phyloP scores from a whole-genome alignment of 2,329 filamentous ascomycete species.

The Epichloe sp. region DNA sequence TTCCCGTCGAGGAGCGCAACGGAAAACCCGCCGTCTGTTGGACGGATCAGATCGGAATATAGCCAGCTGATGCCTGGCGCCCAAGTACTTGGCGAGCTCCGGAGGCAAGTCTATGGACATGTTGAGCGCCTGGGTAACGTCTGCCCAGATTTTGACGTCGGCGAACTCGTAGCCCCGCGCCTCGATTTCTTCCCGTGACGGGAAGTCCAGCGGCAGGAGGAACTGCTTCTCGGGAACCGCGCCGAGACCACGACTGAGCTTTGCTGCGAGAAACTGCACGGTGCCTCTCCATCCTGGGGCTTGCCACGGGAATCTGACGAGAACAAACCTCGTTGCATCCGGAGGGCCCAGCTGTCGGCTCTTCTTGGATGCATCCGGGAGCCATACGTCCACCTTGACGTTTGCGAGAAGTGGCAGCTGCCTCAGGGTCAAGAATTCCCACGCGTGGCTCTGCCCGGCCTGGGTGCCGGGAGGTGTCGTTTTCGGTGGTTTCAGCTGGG shows the following conservation, averaged over 20 bases:
- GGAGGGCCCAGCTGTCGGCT: constrained; percentile 37
- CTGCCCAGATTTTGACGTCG: constrained; percentile 52
- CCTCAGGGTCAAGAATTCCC: constrained; percentile 60
- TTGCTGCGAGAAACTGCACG: constrained; percentile 33
- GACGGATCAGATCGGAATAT: constrained; percentile 55
- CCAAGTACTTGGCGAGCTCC: constrained; percentile 53
- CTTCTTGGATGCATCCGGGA: constrained; percentile 47
- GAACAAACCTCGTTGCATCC: constrained; percentile 41
- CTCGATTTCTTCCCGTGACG: constrained; percentile 42
- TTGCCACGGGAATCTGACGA: constrained; percentile 53
- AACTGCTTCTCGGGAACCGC: constrained; percentile 50
- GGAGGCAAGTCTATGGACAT: constrained; percentile 44
- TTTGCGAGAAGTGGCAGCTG: constrained; percentile 59
- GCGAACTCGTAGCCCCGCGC: constrained; percentile 45
- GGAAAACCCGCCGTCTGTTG: constrained; percentile 42
- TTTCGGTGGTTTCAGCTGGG: constrained; percentile 33
- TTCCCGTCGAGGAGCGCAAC: constrained; percentile 44
- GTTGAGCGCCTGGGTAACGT: constrained; percentile 41
- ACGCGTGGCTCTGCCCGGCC: constrained; percentile 23
- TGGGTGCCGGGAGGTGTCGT: neutral
- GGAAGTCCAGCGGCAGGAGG: constrained; percentile 50
- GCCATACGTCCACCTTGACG: constrained; percentile 54
- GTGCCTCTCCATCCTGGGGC: constrained; percentile 35
- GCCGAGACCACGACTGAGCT: constrained; percentile 33
- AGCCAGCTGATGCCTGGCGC: constrained; percentile 50